Percentiles rank a stretch among this genome's conserved stretches.
These are phyloP conservation scores for Saccharomycopsis crataegensis DNA, from an alignment of 1,139 yeast genomes.

Conservation along the genomic window DNA sequence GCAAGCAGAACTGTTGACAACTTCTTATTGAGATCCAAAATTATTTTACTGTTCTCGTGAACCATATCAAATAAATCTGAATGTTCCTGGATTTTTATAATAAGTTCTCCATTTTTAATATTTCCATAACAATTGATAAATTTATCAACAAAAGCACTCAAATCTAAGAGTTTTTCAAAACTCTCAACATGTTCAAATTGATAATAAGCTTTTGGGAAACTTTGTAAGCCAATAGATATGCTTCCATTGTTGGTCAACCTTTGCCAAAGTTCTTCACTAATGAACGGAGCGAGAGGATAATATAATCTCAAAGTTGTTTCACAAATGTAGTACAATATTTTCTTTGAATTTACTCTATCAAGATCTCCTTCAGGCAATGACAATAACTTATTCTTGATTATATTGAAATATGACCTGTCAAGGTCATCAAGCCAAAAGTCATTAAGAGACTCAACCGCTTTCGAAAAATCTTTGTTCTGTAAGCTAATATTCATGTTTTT, in stretches of 20 bases:
- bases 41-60: background rate
- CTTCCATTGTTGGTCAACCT: constrained; percentile 75
- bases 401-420: constrained; percentile 96
- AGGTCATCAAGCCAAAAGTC: constrained; percentile 89
- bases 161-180: constrained; percentile 75
- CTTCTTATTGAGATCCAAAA: constrained; percentile 6
- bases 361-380: constrained; percentile 4
- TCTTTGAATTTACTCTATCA: constrained; percentile 47
- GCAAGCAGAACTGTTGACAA: constrained; percentile 2
- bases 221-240: constrained; percentile 40
- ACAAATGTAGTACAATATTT: constrained; percentile 84
- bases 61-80: background rate
- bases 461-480: constrained; percentile 62
- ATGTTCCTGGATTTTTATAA: constrained; percentile 47
- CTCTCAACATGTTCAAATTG: background rate
- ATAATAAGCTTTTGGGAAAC: constrained; percentile 1
- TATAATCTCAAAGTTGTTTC: constrained; percentile 87
- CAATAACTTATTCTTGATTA: constrained; percentile 48
- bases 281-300: constrained; percentile 97
- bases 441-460: constrained; percentile 76
- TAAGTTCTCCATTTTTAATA: constrained; percentile 78
- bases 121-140: constrained; percentile 82
- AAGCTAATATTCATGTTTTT: constrained; percentile 35
- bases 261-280: constrained; percentile 98
- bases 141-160: constrained; percentile 88